Evolutionary conservation across 768 basidiomycete genomes (phyloP).

Genomic region (Leccinum fibrillosum): DNA sequence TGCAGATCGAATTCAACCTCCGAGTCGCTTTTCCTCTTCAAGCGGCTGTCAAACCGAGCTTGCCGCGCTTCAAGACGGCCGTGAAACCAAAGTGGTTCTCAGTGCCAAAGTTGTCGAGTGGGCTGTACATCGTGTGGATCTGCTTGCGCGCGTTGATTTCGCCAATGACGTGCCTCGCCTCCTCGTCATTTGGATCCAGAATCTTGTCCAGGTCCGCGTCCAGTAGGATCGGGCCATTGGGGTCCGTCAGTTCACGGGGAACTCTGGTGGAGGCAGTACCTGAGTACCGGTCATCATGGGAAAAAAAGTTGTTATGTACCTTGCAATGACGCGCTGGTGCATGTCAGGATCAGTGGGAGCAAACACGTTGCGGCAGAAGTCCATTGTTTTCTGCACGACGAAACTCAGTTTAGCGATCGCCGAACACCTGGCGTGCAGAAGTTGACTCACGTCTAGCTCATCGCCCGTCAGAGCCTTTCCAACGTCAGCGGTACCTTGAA

Average conservation of each 20-base stretch:
- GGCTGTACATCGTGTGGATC: conserved; percentile 14
- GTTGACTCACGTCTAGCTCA: conserved; percentile 1
- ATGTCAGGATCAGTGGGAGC: conserved; percentile 5
- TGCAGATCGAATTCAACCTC: neutral
- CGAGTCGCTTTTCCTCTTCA: neutral
- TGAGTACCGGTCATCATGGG: neutral
- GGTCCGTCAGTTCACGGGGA: neutral
- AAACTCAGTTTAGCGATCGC: neutral
- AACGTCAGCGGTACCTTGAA: conserved; percentile 7
- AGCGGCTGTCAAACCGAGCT: neutral
- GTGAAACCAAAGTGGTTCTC: conserved; percentile 14
- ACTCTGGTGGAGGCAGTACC: neutral
- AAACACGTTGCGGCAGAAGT: conserved; percentile 4
- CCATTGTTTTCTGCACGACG: conserved; percentile 8
- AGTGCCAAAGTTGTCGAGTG: conserved; percentile 6
- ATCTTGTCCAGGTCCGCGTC: neutral
- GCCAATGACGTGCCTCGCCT: conserved; percentile 7
- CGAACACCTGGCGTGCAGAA: neutral
- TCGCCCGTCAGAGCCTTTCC: conserved; percentile 7
- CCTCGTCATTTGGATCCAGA: conserved; percentile 4
- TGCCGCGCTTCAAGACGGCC: conserved; percentile 3
- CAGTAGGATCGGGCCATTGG: neutral
- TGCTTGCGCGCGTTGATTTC: conserved; percentile 17
- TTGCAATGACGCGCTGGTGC: neutral
- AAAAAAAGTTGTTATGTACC: neutral